Evolutionary conservation across 441 rosid species (phyloP), one percentile per base, ranked within the genome.

Genomic region (Biscutella auriculata): DNA sequence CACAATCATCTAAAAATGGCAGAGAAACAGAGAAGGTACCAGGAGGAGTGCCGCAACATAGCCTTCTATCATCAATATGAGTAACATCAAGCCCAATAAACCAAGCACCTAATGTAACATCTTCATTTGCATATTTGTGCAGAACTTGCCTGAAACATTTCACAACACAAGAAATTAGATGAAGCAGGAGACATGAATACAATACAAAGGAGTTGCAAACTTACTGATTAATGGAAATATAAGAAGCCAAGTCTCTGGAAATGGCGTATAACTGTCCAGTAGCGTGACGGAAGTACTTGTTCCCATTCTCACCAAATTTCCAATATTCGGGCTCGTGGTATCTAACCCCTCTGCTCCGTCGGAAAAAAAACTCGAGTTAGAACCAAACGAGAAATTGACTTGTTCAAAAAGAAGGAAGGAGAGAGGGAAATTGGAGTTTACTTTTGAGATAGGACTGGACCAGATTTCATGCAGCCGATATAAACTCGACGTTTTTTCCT

Each of bases 21-120:
- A n/a, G n/a, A n/a, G n/a, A n/a, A n/a, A 53, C 17, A 1, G 3
- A 46, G 26, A 49, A 16, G 34, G 72, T 81, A 93, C 95, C 99
- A 14, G 97, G 96, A 64, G 95, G 99, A 9, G 96, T 93, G 75
- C 97, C 97, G 41, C 99, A 93, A 30, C 97, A 93, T 15, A 93
- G 75, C 48, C 99, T 85, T 57, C 96, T 69, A 58, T 93, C 97
- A 54, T 93, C 99, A 6, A 89, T 81, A 62, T 89, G 96, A 6
- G 82, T 83, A 35, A 73, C 90, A 44, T 93, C 96, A 19, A 93
- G 87, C 15, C 99, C 97, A 19, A 93, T 85, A 77, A 93, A 89
- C 99, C 99, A 93, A 21, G 97, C 70, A 43, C 99, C 99, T 56
- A 89, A 44, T 9, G 99, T 84, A 62, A 93, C 97, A 73, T 93